These are phyloP conservation scores for Exophiala sp. DNA, from an alignment of 2,329 filamentous ascomycete genomes.

Conservation along the genomic window DNA sequence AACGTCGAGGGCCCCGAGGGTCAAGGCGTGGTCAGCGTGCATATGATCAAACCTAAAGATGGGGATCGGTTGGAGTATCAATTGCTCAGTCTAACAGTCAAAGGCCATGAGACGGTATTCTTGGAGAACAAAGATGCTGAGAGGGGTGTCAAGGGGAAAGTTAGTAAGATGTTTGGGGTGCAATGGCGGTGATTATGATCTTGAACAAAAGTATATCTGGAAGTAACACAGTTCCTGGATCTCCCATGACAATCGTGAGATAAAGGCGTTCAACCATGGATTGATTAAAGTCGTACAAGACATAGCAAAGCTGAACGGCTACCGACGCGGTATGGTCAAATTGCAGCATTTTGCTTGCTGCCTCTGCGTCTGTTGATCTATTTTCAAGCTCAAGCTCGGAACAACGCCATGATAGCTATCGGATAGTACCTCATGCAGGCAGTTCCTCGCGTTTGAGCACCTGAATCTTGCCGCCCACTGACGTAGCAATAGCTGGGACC, in stretches of 20 bases:
- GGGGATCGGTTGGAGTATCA: constrained; percentile 68
- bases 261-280: too few relatives aligned
- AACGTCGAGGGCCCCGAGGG: constrained; percentile 72
- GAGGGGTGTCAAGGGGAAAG: constrained; percentile 35
- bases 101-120: constrained; percentile 43
- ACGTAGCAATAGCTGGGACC: constrained; percentile 29
- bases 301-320: too few relatives aligned
- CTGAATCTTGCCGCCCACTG: constrained; percentile 40
- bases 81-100: constrained; percentile 73
- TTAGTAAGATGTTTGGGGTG: constrained; percentile 48
- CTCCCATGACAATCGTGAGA: too few relatives aligned
- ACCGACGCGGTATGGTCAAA: too few relatives aligned
- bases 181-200: constrained; percentile 45
- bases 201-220: too few relatives aligned
- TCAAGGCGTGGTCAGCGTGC: constrained; percentile 66
- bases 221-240: too few relatives aligned
- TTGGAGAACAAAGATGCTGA: constrained; percentile 42
- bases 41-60: constrained; percentile 65
- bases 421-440: constrained; percentile 14
- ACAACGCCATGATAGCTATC: neutral
- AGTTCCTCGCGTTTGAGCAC: constrained; percentile 42
- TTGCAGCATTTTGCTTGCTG: too few relatives aligned
- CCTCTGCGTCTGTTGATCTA: too few relatives aligned
- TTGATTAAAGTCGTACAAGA: too few relatives aligned
- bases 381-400: too few relatives aligned